Base-by-base conservation (phyloP, 1,284 basidiomycete species). In the Garcileccinum viscosum region DNA sequence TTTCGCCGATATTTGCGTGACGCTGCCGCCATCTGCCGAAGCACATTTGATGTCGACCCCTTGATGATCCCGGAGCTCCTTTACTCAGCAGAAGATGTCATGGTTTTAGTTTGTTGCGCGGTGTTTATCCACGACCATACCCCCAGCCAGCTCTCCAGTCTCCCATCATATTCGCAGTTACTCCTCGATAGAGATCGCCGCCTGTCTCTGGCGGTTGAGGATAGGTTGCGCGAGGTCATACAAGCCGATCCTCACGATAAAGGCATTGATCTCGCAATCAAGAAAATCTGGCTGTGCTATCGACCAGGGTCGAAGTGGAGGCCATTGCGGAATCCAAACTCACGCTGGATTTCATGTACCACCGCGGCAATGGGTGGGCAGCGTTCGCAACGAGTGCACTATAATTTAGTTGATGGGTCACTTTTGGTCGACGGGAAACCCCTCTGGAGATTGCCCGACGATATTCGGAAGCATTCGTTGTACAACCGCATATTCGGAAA, bases 381-480 rank as follows among this genome's bases (percentile, higher is more conserved):
- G n/a, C n/a, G 30, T 9, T 61, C 72, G 6, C 77, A 80, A 35
- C 24, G 11, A 8, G 75, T 87, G 0, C 79, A 83, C 65, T 70
- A 83, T 22, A 80, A 88, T 64, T 35, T 87, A 3, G 68, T 87
- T 5, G 73, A 80, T 40, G 87, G 86, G 12, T 67, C 71, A 11
- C 76, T 88, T 5, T 74, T 86, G 8, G 78, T 88, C 8, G 74
- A 84, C 60, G 86, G 85, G 0, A 80, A 80, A 62, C 77, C 81
- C 1, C 64, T 85, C 4, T 80, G 81, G 7, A 79, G 80, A 30
- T 76, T 88, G 15, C 83, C 85, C 0, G 62, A 40, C 0, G 68
- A 72, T 0, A 83, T 86, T 53, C 47, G 77, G 2, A 40, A 37
- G 0, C 80, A 86, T 72, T 50, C 77, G 1, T 73, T 77, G 1